A percentile compares a stretch with the other conserved stretches of the same genome.
phyloP scores from a whole-genome alignment of 129 eudicot genomes.

The Oenanthe sinensis region DNA sequence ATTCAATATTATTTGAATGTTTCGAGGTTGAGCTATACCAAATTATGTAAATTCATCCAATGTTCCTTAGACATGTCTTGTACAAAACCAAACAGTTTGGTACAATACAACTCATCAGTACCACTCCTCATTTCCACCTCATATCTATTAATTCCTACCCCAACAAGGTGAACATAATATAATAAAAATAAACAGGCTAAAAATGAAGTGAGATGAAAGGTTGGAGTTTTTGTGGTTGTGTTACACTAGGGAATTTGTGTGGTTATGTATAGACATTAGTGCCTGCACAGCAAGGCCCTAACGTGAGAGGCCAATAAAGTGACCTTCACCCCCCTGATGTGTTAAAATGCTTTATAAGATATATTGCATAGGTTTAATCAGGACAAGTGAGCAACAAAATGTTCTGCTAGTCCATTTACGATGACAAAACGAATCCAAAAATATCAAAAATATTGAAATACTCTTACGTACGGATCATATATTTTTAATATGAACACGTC shows the following conservation, averaged over 20 bases:
- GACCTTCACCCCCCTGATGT: too few relatives aligned
- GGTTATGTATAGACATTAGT: not conserved
- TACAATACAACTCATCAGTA: not conserved
- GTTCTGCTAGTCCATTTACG: too few relatives aligned
- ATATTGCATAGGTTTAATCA: too few relatives aligned
- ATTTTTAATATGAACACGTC: too few relatives aligned
- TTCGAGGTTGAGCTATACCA: not conserved
- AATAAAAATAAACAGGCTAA: not conserved
- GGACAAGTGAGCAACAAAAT: too few relatives aligned
- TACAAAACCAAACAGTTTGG: not conserved
- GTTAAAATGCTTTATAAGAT: too few relatives aligned
- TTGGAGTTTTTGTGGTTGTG: not conserved
- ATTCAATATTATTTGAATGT: not conserved
- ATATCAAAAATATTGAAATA: too few relatives aligned
- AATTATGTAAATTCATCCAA: not conserved
- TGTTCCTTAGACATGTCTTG: slow-evolving; percentile 1
- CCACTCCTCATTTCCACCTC: not conserved
- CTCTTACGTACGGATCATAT: too few relatives aligned
- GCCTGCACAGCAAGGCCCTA: too few relatives aligned
- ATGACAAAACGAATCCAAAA: too few relatives aligned
- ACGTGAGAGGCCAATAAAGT: too few relatives aligned
- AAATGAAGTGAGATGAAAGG: not conserved
- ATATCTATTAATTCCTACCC: not conserved
- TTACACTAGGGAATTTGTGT: not conserved
- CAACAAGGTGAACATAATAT: not conserved